Conservation (phyloP, 495 filamentous ascomycete species). For the Penicillium riverlandense region DNA sequence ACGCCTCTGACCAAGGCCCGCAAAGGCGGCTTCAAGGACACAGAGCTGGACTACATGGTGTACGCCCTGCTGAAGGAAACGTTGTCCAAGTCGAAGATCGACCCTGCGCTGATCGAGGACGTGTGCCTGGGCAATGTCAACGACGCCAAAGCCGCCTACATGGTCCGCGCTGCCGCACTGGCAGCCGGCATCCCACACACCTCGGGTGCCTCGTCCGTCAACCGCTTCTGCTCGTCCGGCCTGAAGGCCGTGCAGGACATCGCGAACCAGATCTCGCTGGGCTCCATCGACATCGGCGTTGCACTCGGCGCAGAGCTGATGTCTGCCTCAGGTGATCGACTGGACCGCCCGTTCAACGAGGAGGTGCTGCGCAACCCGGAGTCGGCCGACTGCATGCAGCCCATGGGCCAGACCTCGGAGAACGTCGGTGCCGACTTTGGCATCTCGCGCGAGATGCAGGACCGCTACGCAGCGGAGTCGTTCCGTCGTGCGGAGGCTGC, state of each 20-base stretch:
- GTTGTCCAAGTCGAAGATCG: conserved; percentile 63
- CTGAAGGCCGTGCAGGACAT: conserved; percentile 93
- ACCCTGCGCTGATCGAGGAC: conserved; percentile 82
- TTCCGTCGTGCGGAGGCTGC: conserved; percentile 81
- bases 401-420: conserved; percentile 97
- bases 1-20: conserved; percentile 70
- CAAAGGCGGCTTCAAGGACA: conserved; percentile 94
- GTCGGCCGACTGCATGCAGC: conserved; percentile 77
- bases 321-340: conserved; percentile 60
- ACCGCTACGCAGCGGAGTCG: conserved; percentile 78
- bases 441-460: conserved; percentile 71
- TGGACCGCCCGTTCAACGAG: conserved; percentile 68
- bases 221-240: conserved; percentile 96
- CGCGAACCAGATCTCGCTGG: conserved; percentile 74
- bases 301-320: conserved; percentile 87
- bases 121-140: conserved; percentile 89
- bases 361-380: conserved; percentile 71
- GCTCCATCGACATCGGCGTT: conserved; percentile 79
- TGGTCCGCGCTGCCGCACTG: conserved; percentile 78
- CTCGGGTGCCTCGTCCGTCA: conserved; percentile 67
- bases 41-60: conserved; percentile 76
- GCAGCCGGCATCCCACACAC: conserved; percentile 94
- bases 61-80: conserved; percentile 75
- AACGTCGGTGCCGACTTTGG: conserved; percentile 92
- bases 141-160: conserved; percentile 82